A percentile compares a stretch with the other conserved stretches of the same genome.
These are phyloP conservation scores for Tricholoma flavovirens DNA, from an alignment of 768 basidiomycete genomes.

Conservation along the genomic window DNA sequence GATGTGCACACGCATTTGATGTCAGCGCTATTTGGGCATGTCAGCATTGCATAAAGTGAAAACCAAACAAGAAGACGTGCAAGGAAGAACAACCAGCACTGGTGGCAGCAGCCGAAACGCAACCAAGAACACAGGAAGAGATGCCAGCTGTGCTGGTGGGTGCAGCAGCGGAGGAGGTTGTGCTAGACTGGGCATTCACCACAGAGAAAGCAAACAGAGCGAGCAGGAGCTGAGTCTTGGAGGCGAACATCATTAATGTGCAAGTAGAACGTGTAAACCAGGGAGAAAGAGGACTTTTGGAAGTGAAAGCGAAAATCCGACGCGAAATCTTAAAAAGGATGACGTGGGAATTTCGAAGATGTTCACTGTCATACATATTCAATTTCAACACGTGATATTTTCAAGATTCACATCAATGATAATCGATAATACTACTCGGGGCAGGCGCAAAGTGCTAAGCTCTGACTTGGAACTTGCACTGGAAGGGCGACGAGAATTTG, in stretches of 20 bases:
- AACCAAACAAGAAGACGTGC: neutral
- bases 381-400: too few relatives aligned
- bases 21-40: slow-evolving; percentile 26
- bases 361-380: too few relatives aligned
- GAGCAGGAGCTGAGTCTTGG: neutral
- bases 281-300: neutral
- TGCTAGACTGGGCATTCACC: neutral
- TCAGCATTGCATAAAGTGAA: neutral
- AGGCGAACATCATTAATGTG: neutral
- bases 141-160: neutral
- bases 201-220: neutral
- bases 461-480: too few relatives aligned
- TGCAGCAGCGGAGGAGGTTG: neutral
- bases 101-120: neutral
- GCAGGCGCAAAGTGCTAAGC: too few relatives aligned
- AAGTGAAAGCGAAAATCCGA: neutral
- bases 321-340: neutral
- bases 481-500: too few relatives aligned
- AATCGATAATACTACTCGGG: too few relatives aligned
- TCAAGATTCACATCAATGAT: too few relatives aligned
- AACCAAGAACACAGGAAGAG: neutral
- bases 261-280: neutral
- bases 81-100: neutral
- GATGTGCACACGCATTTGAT: slow-evolving; percentile 35
- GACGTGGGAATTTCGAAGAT: too few relatives aligned